Evolutionary conservation across 176 grass and related monocot genomes (phyloP).

Genomic region (Melocanna baccifera): DNA sequence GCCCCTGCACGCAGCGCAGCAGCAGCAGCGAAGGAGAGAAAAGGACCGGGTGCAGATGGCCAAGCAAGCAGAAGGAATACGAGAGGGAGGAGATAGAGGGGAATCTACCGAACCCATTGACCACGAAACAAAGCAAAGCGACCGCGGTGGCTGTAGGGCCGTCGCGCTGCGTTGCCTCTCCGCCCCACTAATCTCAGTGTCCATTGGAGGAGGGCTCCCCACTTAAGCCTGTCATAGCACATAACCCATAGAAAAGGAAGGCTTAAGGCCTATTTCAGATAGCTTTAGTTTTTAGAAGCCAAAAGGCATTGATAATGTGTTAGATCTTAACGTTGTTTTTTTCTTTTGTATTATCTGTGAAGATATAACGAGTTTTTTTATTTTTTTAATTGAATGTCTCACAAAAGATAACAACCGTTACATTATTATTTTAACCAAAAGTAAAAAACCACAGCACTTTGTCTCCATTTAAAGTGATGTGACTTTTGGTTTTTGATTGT

Average conservation of each 20-base stretch:
- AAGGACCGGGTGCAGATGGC: background rate
- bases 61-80: background rate
- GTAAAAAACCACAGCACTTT: too few relatives aligned
- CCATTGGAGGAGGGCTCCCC: conserved; percentile 29
- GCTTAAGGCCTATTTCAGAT: background rate
- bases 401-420: too few relatives aligned
- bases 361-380: too few relatives aligned
- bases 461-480: too few relatives aligned
- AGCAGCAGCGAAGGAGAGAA: background rate
- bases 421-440: too few relatives aligned
- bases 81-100: conserved; percentile 41
- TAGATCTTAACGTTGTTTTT: too few relatives aligned
- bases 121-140: conserved; percentile 38
- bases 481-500: too few relatives aligned
- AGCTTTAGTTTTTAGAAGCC: too few relatives aligned
- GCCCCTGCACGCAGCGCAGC: background rate
- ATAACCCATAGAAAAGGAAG: background rate
- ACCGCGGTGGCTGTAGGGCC: conserved; percentile 18
- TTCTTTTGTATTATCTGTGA: too few relatives aligned
- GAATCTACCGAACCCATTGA: conserved; percentile 66
- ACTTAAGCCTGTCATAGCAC: background rate
- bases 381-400: too few relatives aligned
- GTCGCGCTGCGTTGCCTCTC: conserved; percentile 29
- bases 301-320: too few relatives aligned
- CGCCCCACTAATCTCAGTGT: conserved; percentile 37